phyloP scores from a whole-genome alignment of 2,329 filamentous ascomycete genomes.

The Fusarium liriodendri region DNA sequence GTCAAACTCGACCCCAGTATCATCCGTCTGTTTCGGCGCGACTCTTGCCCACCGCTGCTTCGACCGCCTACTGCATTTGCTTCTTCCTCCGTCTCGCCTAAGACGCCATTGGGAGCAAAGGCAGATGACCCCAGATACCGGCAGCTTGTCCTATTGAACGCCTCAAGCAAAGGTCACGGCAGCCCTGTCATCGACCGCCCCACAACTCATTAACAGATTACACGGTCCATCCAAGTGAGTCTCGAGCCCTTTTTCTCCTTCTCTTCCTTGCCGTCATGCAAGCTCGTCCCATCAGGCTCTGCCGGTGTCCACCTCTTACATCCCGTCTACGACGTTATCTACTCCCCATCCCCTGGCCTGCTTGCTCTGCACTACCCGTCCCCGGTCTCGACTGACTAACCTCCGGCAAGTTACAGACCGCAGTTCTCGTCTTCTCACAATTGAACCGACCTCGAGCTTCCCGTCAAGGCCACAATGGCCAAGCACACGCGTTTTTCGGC shows the following conservation, averaged over 20 bases:
- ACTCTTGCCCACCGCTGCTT: conserved; percentile 23
- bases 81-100: conserved; percentile 34
- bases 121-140: conserved; percentile 35
- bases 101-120: conserved; percentile 8
- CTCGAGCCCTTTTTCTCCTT: conserved; percentile 32
- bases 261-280: conserved; percentile 41
- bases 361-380: conserved; percentile 1
- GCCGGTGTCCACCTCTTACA: conserved; percentile 38
- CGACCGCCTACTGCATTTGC: conserved; percentile 28
- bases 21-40: conserved; percentile 22
- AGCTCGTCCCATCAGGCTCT: conserved; percentile 40
- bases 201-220: conserved; percentile 41
- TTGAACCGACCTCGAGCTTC: conserved; percentile 28
- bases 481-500: conserved; percentile 60
- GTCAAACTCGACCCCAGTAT: background rate
- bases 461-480: conserved; percentile 62
- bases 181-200: conserved; percentile 42
- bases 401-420: conserved; percentile 24
- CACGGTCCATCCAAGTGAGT: conserved; percentile 42
- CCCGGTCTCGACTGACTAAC: conserved; percentile 36
- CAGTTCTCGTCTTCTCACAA: conserved; percentile 17
- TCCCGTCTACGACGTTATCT: conserved; percentile 37
- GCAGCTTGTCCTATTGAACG: conserved; percentile 39
- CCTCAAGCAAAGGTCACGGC: conserved; percentile 37
- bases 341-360: conserved; percentile 22